Evolutionary conservation across 208 protist genomes (phyloP).

Genomic region (Leishmania guyanensis): DNA sequence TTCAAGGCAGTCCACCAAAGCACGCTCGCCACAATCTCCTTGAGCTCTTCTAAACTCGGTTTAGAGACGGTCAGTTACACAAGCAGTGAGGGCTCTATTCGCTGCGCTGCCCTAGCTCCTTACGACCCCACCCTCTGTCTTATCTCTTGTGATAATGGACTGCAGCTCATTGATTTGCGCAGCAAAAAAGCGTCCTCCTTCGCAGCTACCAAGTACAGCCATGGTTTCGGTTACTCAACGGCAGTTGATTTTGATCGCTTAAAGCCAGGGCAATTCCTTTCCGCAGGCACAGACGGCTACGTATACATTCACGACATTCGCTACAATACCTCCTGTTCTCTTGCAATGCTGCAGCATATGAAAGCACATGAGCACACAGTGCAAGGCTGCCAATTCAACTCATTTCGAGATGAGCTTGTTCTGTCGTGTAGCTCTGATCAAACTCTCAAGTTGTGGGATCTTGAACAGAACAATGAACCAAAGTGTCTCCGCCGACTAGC

Average conservation of each 20-base stretch:
- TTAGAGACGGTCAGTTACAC: conserved; percentile 38
- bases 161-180: conserved; percentile 70
- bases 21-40: conserved; percentile 35
- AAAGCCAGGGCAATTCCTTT: conserved; percentile 61
- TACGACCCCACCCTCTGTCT: conserved; percentile 73
- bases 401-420: conserved; percentile 83
- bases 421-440: conserved; percentile 75
- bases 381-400: conserved; percentile 70
- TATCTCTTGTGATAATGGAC: conserved; percentile 41
- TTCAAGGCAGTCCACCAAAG: conserved; percentile 35
- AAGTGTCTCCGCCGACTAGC: conserved; percentile 52
- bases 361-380: conserved; percentile 76
- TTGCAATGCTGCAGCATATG: conserved; percentile 21
- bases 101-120: conserved; percentile 62
- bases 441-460: conserved; percentile 83
- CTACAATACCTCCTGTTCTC: conserved; percentile 28
- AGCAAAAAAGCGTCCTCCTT: conserved; percentile 43
- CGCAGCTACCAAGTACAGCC: conserved; percentile 27
- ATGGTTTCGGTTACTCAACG: conserved; percentile 60
- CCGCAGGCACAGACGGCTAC: conserved; percentile 69
- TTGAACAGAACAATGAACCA: conserved; percentile 32
- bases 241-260: conserved; percentile 74
- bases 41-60: conserved; percentile 44
- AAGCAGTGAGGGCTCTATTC: conserved; percentile 25
- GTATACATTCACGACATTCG: conserved; percentile 78